phyloP scores from a whole-genome alignment of 148 eudicot species.

The Rhododendron ovatum region DNA sequence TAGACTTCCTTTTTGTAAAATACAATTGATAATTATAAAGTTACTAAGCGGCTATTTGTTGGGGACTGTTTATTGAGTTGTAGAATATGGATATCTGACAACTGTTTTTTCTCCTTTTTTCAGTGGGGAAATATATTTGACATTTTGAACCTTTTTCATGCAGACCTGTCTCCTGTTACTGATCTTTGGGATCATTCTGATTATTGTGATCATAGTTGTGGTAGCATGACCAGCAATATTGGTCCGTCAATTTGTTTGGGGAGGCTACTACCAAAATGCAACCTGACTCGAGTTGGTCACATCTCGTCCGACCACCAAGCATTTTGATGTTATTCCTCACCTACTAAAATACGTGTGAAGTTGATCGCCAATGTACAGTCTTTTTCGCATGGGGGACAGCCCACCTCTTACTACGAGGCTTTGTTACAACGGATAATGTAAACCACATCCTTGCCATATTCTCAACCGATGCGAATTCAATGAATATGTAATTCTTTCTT shows the following conservation, averaged over 20 bases:
- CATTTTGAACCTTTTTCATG: constrained; percentile 1
- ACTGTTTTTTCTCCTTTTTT: not conserved
- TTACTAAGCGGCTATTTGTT: not conserved
- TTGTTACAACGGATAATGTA: not conserved
- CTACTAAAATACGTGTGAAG: not conserved
- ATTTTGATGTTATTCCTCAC: not conserved
- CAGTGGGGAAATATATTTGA: not conserved
- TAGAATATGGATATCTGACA: not conserved
- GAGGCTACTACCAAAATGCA: not conserved
- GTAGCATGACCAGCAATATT: constrained; percentile 3
- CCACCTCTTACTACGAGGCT: not conserved
- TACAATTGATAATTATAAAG: not conserved
- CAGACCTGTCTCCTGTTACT: constrained; percentile 17
- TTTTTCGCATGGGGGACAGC: not conserved
- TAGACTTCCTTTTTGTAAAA: not conserved
- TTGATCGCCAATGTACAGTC: not conserved
- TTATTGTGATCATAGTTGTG: constrained; percentile 14
- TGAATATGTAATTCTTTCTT: not conserved
- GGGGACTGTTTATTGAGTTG: not conserved
- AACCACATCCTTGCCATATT: not conserved
- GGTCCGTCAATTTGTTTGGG: constrained; percentile 28
- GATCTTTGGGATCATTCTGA: constrained; percentile 17
- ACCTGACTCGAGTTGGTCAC: not conserved
- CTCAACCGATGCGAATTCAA: not conserved
- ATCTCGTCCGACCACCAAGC: not conserved